phyloP scores from a whole-genome alignment of 345 rosid genomes.

The Eucalyptus marginata region DNA sequence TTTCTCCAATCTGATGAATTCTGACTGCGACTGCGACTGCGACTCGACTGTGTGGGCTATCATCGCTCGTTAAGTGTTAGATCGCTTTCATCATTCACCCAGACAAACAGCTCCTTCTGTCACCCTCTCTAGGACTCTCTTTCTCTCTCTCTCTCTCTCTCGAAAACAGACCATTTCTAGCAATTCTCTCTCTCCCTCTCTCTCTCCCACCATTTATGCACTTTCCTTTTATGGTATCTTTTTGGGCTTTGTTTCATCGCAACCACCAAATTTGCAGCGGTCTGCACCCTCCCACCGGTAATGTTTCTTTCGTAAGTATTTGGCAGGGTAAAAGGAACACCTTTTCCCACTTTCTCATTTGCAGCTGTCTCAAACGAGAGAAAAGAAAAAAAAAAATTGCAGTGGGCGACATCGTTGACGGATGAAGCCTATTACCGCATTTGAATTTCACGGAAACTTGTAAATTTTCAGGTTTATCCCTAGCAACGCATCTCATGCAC shows the following conservation, averaged over 20 bases:
- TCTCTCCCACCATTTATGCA: background rate
- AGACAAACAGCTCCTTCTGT: background rate
- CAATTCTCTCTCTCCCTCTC: background rate
- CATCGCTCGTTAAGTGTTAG: background rate
- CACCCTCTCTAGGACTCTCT: background rate
- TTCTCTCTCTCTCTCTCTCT: background rate
- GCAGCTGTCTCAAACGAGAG: background rate
- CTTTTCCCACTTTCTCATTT: background rate
- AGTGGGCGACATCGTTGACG: background rate
- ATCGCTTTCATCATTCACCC: conserved; percentile 14
- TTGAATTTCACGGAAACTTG: background rate
- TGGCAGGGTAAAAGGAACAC: background rate
- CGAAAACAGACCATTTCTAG: background rate
- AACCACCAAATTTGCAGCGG: background rate
- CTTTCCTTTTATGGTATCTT: conserved; percentile 9
- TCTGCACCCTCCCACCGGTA: background rate
- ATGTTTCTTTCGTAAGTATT: background rate
- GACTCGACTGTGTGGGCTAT: conserved; percentile 3
- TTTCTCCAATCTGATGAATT: background rate
- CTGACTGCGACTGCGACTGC: conserved; percentile 6
- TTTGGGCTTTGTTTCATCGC: background rate
- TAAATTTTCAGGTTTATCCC: background rate
- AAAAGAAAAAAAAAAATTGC: background rate
- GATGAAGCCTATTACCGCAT: background rate
- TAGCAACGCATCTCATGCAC: background rate